Percentiles rank a stretch among this genome's conserved stretches.
These are phyloP conservation scores for Colletotrichum shisoi DNA, from an alignment of 2,329 filamentous ascomycete genomes.

Conservation along the genomic window DNA sequence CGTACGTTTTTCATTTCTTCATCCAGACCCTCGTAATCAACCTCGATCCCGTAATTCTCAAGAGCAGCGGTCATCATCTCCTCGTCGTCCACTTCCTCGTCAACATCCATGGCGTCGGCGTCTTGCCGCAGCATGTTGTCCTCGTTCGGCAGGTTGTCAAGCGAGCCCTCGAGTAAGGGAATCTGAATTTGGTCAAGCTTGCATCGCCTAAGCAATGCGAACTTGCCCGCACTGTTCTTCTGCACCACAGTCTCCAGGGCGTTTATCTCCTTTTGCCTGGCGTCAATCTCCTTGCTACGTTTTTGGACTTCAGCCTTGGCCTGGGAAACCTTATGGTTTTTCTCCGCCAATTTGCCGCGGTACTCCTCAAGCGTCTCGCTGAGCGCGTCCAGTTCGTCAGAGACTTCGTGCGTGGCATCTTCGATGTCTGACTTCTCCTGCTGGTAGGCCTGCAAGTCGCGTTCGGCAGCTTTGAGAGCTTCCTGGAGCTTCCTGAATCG, in stretches of 20 bases:
- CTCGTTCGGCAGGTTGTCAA: slow-evolving; percentile 88
- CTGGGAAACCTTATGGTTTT: slow-evolving; percentile 77
- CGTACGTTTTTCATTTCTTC: slow-evolving; percentile 81
- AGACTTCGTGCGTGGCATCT: slow-evolving; percentile 73
- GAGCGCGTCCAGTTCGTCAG: slow-evolving; percentile 79
- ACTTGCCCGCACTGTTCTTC: slow-evolving; percentile 83
- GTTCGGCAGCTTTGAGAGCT: slow-evolving; percentile 70
- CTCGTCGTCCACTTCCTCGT: slow-evolving; percentile 70
- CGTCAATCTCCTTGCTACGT: slow-evolving; percentile 83
- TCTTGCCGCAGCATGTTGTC: slow-evolving; percentile 80
- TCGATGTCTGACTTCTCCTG: slow-evolving; percentile 78
- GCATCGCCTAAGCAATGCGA: slow-evolving; percentile 84
- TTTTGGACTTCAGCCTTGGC: slow-evolving; percentile 83
- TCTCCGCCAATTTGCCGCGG: slow-evolving; percentile 72
- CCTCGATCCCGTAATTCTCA: slow-evolving; percentile 89
- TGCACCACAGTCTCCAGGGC: slow-evolving; percentile 85
- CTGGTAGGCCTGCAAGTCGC: slow-evolving; percentile 74
- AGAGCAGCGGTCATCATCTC: slow-evolving; percentile 70
- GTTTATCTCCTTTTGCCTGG: slow-evolving; percentile 73
- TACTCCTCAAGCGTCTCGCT: slow-evolving; percentile 74
- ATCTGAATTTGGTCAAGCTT: slow-evolving; percentile 92
- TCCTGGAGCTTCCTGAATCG: slow-evolving; percentile 75
- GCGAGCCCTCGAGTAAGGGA: slow-evolving; percentile 76
- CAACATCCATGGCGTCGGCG: slow-evolving; percentile 90
- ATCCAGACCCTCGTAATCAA: slow-evolving; percentile 83